Evolutionary conservation across 805 yeast genomes (phyloP).

Genomic region (Teunomyces gatunensis): DNA sequence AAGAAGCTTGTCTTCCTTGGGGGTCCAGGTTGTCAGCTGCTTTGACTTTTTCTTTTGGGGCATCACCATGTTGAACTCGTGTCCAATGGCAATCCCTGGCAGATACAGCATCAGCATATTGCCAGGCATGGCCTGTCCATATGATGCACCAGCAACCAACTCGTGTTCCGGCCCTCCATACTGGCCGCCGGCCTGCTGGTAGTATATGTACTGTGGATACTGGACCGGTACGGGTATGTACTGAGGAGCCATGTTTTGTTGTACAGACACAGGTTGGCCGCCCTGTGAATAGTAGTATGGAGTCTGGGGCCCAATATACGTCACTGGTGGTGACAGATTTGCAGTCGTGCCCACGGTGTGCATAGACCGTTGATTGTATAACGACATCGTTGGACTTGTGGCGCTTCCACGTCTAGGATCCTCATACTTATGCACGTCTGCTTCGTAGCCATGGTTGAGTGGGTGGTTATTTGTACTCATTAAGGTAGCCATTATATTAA

Average conservation of each 20-base stretch:
- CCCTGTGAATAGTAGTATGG: slow-evolving; percentile 1
- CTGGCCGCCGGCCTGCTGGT: neutral
- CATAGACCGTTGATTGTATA: neutral
- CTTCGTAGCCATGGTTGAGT: neutral
- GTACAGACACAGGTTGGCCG: neutral
- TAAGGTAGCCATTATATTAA: neutral
- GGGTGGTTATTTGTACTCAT: neutral
- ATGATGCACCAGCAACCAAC: neutral
- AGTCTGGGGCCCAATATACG: neutral
- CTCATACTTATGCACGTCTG: neutral
- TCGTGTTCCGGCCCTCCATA: neutral
- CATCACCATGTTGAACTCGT: neutral
- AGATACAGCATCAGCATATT: neutral
- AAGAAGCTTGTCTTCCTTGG: slow-evolving; percentile 67
- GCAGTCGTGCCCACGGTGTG: neutral
- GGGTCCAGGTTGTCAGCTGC: slow-evolving; percentile 63
- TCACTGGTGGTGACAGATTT: neutral
- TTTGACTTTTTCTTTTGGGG: slow-evolving; percentile 23
- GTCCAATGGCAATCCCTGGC: slow-evolving; percentile 5
- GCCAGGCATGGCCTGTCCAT: neutral
- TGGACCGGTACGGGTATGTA: slow-evolving; percentile 1
- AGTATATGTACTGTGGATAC: neutral
- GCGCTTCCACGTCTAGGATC: neutral
- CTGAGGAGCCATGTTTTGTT: neutral
- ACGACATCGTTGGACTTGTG: neutral